These are phyloP conservation scores for Mycena filopes DNA, from an alignment of 768 basidiomycete genomes.

Conservation along the genomic window DNA sequence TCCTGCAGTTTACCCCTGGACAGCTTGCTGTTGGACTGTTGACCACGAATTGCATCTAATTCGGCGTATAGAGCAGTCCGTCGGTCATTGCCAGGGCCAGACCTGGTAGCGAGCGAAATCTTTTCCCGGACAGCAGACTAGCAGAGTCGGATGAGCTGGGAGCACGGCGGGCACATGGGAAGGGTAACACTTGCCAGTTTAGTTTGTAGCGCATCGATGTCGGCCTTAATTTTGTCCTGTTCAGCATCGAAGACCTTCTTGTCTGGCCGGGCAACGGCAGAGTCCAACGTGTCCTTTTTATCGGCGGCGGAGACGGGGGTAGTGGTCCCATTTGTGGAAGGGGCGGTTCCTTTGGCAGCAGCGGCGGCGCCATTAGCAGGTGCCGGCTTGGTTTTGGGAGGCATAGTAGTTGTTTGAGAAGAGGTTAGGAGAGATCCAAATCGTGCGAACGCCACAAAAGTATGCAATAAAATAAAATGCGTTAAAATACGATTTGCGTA, in stretches of 20 bases:
- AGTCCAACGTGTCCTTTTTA: constrained; percentile 58
- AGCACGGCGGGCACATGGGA: constrained; percentile 16
- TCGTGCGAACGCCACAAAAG: constrained; percentile 37
- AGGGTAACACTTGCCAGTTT: constrained; percentile 73
- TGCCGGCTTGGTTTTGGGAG: constrained; percentile 66
- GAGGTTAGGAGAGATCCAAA: constrained; percentile 24
- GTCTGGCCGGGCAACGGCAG: constrained; percentile 73
- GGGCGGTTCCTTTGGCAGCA: constrained; percentile 52
- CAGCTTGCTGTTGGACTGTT: constrained; percentile 82
- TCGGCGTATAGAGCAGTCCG: constrained; percentile 80
- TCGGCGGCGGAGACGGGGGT: constrained; percentile 56
- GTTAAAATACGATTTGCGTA: constrained; percentile 72
- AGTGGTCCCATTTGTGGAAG: constrained; percentile 59
- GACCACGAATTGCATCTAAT: constrained; percentile 79
- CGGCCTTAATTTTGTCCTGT: constrained; percentile 82
- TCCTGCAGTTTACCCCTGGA: constrained; percentile 78
- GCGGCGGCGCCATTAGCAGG: constrained; percentile 53
- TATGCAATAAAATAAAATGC: too few species aligned
- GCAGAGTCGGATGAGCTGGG: constrained; percentile 17
- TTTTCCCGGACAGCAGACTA: constrained; percentile 82
- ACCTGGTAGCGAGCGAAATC: constrained; percentile 70
- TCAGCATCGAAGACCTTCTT: constrained; percentile 86
- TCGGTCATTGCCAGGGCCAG: constrained; percentile 75
- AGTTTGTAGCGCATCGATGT: constrained; percentile 84
- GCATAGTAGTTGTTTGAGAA: constrained; percentile 44